Conservation (phyloP, 345 rosid species). For the Eucalyptus camaldulensis region DNA sequence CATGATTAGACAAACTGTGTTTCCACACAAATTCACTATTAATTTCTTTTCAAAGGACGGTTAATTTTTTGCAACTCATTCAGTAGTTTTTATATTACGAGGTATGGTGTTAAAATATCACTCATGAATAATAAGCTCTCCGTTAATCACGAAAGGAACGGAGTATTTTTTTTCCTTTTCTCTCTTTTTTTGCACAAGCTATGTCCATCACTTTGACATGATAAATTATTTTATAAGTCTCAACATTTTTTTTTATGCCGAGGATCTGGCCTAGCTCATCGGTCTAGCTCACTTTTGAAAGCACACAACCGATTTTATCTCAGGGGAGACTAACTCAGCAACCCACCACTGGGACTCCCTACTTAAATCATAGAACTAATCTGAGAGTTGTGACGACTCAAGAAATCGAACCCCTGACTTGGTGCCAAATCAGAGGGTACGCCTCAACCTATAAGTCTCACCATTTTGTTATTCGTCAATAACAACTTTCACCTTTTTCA, state of each 20-base stretch:
- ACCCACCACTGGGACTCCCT: too few species aligned
- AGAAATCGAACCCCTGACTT: too few species aligned
- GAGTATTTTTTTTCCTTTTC: background rate
- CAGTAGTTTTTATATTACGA: background rate
- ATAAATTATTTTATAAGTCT: too few species aligned
- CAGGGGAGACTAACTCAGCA: rapidly evolving
- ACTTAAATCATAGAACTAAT: too few species aligned
- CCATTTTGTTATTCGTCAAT: background rate
- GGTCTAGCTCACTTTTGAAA: too few species aligned
- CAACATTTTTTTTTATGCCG: background rate
- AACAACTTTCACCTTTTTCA: background rate
- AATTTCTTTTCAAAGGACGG: too few species aligned
- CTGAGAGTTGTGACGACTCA: too few species aligned
- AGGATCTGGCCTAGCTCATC: too few species aligned
- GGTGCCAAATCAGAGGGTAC: too few species aligned
- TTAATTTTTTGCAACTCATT: background rate
- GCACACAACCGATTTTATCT: rapidly evolving
- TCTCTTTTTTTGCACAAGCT: too few species aligned
- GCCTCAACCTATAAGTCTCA: too few species aligned
- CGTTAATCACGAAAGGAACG: background rate
- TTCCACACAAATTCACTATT: too few species aligned
- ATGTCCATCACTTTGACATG: background rate
- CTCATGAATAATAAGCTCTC: background rate
- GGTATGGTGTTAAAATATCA: background rate
- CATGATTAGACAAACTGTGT: background rate